Percentiles rank a stretch among this genome's conserved stretches.
Evolutionary conservation across 176 grass and related monocot species (phyloP).

Genomic region (Cenchrus purpureus): DNA sequence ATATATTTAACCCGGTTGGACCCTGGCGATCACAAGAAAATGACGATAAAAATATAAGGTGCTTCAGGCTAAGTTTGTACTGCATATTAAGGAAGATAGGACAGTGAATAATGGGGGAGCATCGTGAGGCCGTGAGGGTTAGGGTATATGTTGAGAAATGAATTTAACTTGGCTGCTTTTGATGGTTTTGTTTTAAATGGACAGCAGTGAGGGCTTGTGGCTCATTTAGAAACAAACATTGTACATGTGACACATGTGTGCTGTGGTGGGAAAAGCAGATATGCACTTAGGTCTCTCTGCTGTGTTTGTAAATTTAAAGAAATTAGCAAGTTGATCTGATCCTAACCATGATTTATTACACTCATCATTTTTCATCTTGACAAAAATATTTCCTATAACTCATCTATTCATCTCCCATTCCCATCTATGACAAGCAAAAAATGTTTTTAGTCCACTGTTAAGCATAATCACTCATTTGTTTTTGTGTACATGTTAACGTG

Average conservation of each 20-base stretch:
- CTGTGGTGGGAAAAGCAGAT: background rate
- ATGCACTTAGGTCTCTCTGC: background rate
- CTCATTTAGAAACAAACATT: constrained; percentile 11
- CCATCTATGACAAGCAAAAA: background rate
- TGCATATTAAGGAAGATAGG: background rate
- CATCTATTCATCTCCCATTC: background rate
- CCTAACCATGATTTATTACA: background rate
- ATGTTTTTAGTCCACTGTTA: background rate
- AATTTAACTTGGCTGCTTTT: constrained; percentile 1
- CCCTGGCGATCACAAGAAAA: background rate
- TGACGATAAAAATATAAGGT: background rate
- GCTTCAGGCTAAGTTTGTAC: background rate
- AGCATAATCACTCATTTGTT: background rate
- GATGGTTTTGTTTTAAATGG: background rate
- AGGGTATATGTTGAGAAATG: constrained; percentile 2
- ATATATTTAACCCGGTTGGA: background rate
- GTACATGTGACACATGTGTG: background rate
- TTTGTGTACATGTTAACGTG: constrained; percentile 5
- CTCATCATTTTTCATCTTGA: background rate
- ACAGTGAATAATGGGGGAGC: background rate
- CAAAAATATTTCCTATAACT: background rate
- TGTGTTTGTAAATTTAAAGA: constrained; percentile 23
- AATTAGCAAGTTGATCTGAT: background rate
- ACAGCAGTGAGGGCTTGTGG: background rate
- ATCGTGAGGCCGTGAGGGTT: background rate